Evolutionary conservation across 2,329 filamentous ascomycete genomes (phyloP).

Genomic region (Xylariaceae sp.): DNA sequence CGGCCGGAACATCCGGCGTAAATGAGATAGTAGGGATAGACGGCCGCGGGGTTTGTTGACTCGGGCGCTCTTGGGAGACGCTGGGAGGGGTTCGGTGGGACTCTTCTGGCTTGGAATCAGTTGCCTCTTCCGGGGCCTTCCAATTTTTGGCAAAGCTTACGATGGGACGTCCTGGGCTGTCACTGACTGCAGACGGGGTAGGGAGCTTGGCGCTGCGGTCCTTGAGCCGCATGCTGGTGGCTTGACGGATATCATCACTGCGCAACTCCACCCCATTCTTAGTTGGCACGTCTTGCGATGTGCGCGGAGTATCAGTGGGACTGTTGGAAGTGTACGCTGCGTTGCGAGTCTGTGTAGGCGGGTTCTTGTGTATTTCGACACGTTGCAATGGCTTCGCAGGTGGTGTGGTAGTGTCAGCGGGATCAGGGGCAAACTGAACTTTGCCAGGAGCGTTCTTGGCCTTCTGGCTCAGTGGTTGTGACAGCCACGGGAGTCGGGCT

Average conservation of each 20-base stretch:
- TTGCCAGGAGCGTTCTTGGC: constrained; percentile 62
- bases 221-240: constrained; percentile 82
- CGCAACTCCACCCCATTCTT: constrained; percentile 82
- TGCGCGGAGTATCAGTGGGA: constrained; percentile 30
- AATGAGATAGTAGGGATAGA: constrained; percentile 50
- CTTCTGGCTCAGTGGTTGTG: constrained; percentile 51
- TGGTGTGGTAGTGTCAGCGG: constrained; percentile 33
- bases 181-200: constrained; percentile 85
- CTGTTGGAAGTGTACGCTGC: constrained; percentile 72
- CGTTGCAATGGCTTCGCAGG: constrained; percentile 39
- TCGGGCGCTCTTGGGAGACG: constrained; percentile 24
- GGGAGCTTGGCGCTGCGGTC: constrained; percentile 85
- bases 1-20: constrained; percentile 41
- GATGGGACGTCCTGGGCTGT: constrained; percentile 85
- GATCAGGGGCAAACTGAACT: constrained; percentile 49
- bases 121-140: constrained; percentile 65
- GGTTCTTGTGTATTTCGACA: constrained; percentile 79
- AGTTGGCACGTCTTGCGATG: constrained; percentile 45
- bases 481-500: constrained; percentile 19
- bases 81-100: constrained; percentile 27
- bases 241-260: constrained; percentile 80
- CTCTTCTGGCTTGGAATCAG: constrained; percentile 65
- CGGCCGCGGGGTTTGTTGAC: constrained; percentile 26
- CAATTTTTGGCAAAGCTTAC: constrained; percentile 92
- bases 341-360: constrained; percentile 77